Percentiles rank a stretch among this genome's conserved stretches.
phyloP scores from a whole-genome alignment of 345 rosid genomes.

The Camelina sativa region DNA sequence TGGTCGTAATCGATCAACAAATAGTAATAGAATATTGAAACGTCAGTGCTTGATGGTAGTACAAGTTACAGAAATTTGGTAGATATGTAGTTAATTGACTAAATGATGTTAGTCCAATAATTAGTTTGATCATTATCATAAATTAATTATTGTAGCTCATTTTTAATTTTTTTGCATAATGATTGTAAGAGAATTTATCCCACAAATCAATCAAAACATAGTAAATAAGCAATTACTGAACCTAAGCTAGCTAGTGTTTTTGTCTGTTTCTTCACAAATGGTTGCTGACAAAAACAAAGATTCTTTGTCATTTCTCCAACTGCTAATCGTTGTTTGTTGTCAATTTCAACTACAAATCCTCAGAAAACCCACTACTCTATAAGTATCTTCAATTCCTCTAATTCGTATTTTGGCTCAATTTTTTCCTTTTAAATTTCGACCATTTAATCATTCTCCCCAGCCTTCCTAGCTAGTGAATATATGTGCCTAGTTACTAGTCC shows the following conservation, averaged over 20 bases:
- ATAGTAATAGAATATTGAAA: not conserved
- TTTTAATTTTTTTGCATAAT: not conserved
- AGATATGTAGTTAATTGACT: not conserved
- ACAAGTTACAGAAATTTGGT: not conserved
- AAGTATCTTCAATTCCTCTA: constrained; percentile 22
- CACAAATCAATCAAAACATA: constrained; percentile 13
- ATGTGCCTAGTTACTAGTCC: constrained; percentile 25
- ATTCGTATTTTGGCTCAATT: not conserved
- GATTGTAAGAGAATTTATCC: not conserved
- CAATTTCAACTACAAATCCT: constrained; percentile 22
- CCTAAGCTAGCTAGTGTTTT: constrained; percentile 28
- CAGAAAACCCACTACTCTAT: not conserved
- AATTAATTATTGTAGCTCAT: no score
- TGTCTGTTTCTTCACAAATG: constrained; percentile 35
- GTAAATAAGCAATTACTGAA: constrained; percentile 17
- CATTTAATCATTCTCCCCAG: constrained; percentile 24
- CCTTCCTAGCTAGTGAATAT: constrained; percentile 27
- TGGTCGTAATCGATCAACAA: not conserved
- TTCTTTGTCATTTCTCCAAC: constrained; percentile 30
- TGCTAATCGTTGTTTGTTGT: not conserved
- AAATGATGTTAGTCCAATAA: not conserved
- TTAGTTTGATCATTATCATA: constrained; percentile 1
- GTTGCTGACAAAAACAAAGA: constrained; percentile 34
- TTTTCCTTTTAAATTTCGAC: not conserved
- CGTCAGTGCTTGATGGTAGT: not conserved